phyloP scores from a whole-genome alignment of 371 early-diverging fungal species.

The Batkoa obscura region DNA sequence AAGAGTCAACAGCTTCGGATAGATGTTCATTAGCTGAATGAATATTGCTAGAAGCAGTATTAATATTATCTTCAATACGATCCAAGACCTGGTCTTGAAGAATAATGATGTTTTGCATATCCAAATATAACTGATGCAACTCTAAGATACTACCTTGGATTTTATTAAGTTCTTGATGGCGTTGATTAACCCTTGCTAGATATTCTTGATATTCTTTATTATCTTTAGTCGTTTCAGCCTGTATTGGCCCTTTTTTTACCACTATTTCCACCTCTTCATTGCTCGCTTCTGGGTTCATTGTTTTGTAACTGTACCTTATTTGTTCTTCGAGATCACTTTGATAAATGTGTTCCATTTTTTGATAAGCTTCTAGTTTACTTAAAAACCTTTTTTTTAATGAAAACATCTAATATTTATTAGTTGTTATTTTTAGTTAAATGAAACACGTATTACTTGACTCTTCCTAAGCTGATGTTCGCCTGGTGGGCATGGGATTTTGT shows the following conservation, averaged over 20 bases:
- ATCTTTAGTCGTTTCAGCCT: too few relatives aligned
- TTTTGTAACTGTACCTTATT: neutral
- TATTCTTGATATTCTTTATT: neutral
- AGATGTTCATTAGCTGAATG: neutral
- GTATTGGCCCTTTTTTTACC: neutral
- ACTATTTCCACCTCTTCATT: neutral
- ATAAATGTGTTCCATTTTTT: neutral
- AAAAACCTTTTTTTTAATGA: neutral
- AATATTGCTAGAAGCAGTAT: neutral
- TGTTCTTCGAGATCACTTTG: neutral
- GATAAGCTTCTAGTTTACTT: neutral
- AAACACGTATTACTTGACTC: constrained; percentile 1
- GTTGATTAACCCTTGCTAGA: neutral
- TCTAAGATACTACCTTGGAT: neutral
- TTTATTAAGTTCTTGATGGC: neutral
- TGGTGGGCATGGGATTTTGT: neutral
- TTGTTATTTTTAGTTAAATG: neutral
- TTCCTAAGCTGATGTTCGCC: neutral
- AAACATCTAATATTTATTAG: neutral
- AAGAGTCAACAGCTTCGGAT: neutral
- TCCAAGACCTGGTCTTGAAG: neutral
- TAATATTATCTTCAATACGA: neutral
- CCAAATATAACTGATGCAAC: neutral
- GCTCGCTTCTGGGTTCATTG: neutral
- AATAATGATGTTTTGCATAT: neutral